Percentiles rank a stretch among this genome's conserved stretches.
Evolutionary conservation across 1,284 basidiomycete species (phyloP).

Genomic region (Malassezia caprae): DNA sequence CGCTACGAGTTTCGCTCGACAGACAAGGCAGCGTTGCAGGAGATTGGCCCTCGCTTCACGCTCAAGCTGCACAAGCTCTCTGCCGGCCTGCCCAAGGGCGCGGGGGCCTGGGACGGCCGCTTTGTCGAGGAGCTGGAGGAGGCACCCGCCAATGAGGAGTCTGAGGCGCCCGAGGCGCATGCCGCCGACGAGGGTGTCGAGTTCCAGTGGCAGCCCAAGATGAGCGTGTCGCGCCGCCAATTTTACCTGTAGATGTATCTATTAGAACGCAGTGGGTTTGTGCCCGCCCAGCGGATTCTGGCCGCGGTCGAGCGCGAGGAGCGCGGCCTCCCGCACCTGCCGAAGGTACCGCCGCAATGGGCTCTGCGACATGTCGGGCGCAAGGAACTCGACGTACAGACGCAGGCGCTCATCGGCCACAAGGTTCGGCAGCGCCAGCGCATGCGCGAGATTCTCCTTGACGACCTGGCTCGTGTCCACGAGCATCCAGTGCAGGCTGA

Average conservation of each 20-base stretch:
- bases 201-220: constrained; percentile 46
- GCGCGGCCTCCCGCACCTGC: constrained; percentile 34
- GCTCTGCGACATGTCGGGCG: constrained; percentile 11
- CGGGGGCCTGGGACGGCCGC: constrained; percentile 57
- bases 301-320: constrained; percentile 17
- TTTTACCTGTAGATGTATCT: constrained; percentile 27
- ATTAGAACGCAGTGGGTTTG: neutral
- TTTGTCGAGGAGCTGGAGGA: constrained; percentile 48
- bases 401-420: constrained; percentile 80
- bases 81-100: constrained; percentile 65
- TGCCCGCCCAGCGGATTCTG: constrained; percentile 12
- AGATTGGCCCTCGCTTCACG: constrained; percentile 95
- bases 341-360: constrained; percentile 35
- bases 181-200: constrained; percentile 30
- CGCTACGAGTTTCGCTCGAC: constrained; percentile 81
- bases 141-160: constrained; percentile 7
- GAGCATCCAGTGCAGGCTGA: constrained; percentile 69
- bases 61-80: constrained; percentile 81
- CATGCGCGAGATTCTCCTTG: constrained; percentile 65
- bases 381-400: constrained; percentile 70
- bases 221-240: constrained; percentile 33
- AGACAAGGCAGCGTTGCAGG: constrained; percentile 77
- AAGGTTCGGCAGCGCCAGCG: constrained; percentile 66
- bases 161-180: neutral
- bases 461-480: constrained; percentile 59